Conservation (phyloP, 2,329 filamentous ascomycete genomes). For the Fusarium virguliforme region DNA sequence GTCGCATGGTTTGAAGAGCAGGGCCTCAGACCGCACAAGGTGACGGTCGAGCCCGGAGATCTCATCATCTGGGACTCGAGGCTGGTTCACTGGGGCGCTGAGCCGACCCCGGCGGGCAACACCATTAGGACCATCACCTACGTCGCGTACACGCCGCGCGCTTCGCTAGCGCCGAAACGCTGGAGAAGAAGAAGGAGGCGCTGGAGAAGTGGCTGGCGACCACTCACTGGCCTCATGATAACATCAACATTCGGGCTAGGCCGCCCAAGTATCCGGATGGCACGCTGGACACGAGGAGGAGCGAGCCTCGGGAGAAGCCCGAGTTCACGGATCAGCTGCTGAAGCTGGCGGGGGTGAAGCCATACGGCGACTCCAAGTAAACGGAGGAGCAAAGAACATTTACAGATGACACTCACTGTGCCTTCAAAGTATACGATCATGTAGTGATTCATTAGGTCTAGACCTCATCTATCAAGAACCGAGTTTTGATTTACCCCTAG, state of each 20-base stretch:
- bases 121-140: constrained; percentile 13
- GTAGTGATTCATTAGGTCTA: not conserved
- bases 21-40: not conserved
- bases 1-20: not conserved
- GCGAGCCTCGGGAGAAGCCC: not conserved
- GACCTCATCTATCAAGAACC: constrained; percentile 1
- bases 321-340: not conserved
- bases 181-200: constrained; percentile 10
- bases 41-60: constrained; percentile 7
- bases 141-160: constrained; percentile 2
- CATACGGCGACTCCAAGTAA: not conserved
- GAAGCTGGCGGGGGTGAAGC: constrained; percentile 4
- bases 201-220: constrained; percentile 7
- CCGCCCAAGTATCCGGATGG: not conserved
- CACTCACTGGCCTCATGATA: constrained; percentile 5
- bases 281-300: not conserved
- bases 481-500: constrained; percentile 1
- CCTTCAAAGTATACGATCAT: not conserved
- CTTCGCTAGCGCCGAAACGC: not conserved
- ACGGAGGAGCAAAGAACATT: not conserved
- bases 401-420: not conserved
- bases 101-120: not conserved
- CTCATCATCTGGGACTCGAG: constrained; percentile 17
- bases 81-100: constrained; percentile 11
- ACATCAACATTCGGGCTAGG: not conserved